Percentiles rank a stretch among this genome's conserved stretches.
phyloP scores from a whole-genome alignment of 805 yeast genomes.

The Yamadazyma ubonensis region DNA sequence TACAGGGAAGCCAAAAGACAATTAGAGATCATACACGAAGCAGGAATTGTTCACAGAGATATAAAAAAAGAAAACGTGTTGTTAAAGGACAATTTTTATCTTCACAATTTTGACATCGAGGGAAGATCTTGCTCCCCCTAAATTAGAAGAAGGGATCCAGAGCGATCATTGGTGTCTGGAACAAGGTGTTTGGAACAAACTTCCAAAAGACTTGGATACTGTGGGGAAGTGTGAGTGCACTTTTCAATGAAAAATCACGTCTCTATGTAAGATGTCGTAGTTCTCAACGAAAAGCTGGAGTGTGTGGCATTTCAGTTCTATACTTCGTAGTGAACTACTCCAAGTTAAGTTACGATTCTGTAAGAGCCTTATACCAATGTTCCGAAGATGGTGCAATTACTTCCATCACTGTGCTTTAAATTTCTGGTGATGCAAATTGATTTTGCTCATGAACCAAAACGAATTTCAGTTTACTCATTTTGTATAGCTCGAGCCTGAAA shows the following conservation, averaged over 20 bases:
- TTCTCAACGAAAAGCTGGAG: background rate
- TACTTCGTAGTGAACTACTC: no score
- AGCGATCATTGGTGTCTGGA: background rate
- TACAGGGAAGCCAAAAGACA: constrained; percentile 6
- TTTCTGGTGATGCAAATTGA: no score
- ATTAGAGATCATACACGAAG: constrained; percentile 9
- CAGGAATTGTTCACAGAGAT: constrained; percentile 11
- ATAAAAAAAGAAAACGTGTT: constrained; percentile 7
- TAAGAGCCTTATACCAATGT: no score
- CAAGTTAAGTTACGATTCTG: no score
- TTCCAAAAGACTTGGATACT: background rate
- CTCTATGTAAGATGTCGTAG: background rate
- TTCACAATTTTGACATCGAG: background rate
- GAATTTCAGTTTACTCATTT: no score
- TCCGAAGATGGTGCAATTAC: no score
- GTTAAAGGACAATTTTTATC: constrained; percentile 6
- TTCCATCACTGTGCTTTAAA: no score
- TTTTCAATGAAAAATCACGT: background rate
- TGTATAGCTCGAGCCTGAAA: no score
- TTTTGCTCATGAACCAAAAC: no score
- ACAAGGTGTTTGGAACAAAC: no score
- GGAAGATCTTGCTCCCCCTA: background rate
- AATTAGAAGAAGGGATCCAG: background rate
- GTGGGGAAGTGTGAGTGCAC: background rate
- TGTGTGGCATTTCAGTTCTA: background rate